Conservation (phyloP, 2,329 filamentous ascomycete genomes). For the Colletotrichum sp. region DNA sequence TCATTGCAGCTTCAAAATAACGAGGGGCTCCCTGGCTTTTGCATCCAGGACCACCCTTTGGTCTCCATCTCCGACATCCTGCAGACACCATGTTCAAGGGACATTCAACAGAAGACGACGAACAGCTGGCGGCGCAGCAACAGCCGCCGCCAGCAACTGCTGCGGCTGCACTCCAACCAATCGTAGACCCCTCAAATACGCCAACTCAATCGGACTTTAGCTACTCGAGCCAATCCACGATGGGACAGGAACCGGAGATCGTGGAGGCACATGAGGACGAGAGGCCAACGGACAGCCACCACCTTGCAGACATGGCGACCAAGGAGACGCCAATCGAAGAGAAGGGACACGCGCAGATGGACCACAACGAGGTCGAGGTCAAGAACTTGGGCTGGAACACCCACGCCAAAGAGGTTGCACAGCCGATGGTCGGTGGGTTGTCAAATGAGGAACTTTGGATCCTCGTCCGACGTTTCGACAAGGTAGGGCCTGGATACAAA, state of each 20-base stretch:
- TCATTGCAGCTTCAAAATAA: not conserved
- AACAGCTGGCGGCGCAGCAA: not conserved
- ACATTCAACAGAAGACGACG: not conserved
- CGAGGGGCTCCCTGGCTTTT: not conserved
- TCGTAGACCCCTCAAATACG: not conserved
- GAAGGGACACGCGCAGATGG: slow-evolving; percentile 51
- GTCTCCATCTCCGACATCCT: not conserved
- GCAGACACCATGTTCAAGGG: slow-evolving; percentile 10
- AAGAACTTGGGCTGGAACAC: slow-evolving; percentile 75
- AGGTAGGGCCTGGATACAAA: slow-evolving; percentile 32
- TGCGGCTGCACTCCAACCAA: not conserved
- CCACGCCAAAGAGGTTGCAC: slow-evolving; percentile 57
- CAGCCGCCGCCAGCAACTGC: not conserved
- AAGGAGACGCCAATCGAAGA: slow-evolving; percentile 34
- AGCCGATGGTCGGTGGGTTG: slow-evolving; percentile 69
- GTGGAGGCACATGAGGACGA: slow-evolving; percentile 30
- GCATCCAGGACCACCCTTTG: too few relatives aligned
- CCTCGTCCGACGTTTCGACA: slow-evolving; percentile 75
- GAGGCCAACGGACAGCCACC: slow-evolving; percentile 39
- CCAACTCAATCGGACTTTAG: not conserved
- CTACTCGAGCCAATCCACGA: slow-evolving; percentile 14
- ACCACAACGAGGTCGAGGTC: slow-evolving; percentile 59
- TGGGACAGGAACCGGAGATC: slow-evolving; percentile 32
- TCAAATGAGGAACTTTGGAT: slow-evolving; percentile 78
- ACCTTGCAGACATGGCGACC: slow-evolving; percentile 36